These are phyloP conservation scores for Lophiostoma macrostomum DNA, from an alignment of 495 filamentous ascomycete species.

Conservation along the genomic window DNA sequence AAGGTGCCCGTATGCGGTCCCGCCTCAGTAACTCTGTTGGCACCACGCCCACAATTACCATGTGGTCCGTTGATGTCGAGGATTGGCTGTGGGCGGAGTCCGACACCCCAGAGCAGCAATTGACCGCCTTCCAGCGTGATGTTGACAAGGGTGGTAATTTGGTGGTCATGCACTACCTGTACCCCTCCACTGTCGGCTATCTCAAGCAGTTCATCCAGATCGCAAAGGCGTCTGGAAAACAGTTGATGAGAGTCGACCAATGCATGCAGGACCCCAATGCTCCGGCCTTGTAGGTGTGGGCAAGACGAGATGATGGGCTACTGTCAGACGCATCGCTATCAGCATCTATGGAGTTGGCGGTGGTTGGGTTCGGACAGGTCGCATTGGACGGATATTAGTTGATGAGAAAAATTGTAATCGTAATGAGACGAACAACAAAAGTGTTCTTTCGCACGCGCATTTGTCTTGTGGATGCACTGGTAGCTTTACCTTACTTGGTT, in stretches of 20 bases:
- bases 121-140: constrained; percentile 70
- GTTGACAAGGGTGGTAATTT: constrained; percentile 65
- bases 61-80: constrained; percentile 75
- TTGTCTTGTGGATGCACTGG: too few relatives aligned
- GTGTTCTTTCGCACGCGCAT: too few relatives aligned
- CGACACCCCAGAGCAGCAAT: constrained; percentile 66
- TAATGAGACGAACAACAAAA: too few relatives aligned
- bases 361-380: too few relatives aligned
- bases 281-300: constrained; percentile 45
- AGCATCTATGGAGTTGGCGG: too few relatives aligned
- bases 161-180: constrained; percentile 75
- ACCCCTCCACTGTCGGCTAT: constrained; percentile 64
- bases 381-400: too few relatives aligned
- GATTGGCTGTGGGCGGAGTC: constrained; percentile 72
- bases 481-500: too few relatives aligned
- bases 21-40: constrained; percentile 49
- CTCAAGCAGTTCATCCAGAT: constrained; percentile 66
- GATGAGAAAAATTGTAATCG: too few relatives aligned
- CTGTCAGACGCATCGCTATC: too few relatives aligned
- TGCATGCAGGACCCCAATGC: constrained; percentile 70
- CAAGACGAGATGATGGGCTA: background rate
- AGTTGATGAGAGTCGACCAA: constrained; percentile 75
- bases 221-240: constrained; percentile 63
- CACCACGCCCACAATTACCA: constrained; percentile 59
- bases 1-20: constrained; percentile 68